A percentile compares a stretch with the other conserved stretches of the same genome.
Evolutionary conservation across 768 basidiomycete species (phyloP).

Genomic region (Phaeotremella skinneri): DNA sequence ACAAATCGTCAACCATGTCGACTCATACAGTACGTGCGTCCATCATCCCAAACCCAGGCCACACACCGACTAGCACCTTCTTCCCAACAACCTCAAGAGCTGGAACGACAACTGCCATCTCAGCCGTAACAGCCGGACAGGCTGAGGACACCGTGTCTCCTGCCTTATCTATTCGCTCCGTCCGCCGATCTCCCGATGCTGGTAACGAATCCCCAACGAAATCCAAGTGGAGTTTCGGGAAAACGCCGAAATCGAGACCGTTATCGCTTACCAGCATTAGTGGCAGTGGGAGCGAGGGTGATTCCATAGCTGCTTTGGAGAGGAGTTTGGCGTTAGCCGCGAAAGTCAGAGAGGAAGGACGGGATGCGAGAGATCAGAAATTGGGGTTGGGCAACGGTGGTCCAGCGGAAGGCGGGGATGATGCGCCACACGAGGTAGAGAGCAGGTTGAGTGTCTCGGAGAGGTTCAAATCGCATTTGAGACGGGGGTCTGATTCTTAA

Average conservation of each 20-base stretch:
- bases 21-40: not conserved
- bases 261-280: not conserved
- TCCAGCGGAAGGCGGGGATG: not conserved
- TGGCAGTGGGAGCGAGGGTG: not conserved
- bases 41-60: not conserved
- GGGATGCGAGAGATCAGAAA: not conserved
- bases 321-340: slow-evolving; percentile 4
- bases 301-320: not conserved
- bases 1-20: not conserved
- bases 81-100: not conserved
- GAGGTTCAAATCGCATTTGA: slow-evolving; percentile 4
- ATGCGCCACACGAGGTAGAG: no score
- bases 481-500: not conserved
- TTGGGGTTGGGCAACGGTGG: not conserved
- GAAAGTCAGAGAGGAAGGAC: not conserved
- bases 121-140: not conserved
- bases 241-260: not conserved
- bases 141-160: not conserved
- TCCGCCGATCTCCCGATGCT: not conserved
- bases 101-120: slow-evolving; percentile 1
- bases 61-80: not conserved
- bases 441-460: not conserved
- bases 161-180: not conserved
- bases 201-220: not conserved
- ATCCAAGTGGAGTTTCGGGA: not conserved